phyloP scores from a whole-genome alignment of 2,329 filamentous ascomycete genomes.

The Verticillium longisporum region DNA sequence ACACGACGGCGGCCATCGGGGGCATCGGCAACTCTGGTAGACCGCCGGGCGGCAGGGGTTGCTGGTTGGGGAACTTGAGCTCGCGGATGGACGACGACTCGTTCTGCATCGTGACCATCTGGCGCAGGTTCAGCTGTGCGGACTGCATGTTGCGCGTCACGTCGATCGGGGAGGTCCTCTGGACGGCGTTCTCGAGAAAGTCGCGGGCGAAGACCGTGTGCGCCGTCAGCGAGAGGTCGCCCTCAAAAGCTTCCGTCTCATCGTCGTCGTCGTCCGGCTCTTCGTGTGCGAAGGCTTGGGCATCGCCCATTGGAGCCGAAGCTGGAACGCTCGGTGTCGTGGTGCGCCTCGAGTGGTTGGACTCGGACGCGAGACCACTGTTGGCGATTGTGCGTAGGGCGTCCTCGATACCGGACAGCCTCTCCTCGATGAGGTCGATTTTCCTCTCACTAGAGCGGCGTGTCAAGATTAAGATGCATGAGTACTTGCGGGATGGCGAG shows the following conservation, averaged over 20 bases:
- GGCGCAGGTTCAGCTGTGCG: slow-evolving; percentile 42
- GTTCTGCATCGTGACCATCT: slow-evolving; percentile 46
- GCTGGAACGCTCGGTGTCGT: slow-evolving; percentile 14
- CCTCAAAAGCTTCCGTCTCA: slow-evolving; percentile 35
- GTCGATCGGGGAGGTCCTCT: slow-evolving; percentile 36
- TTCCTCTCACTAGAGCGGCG: slow-evolving; percentile 39
- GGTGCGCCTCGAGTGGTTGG: slow-evolving; percentile 10
- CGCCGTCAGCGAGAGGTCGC: slow-evolving; percentile 40
- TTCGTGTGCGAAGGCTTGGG: slow-evolving; percentile 20
- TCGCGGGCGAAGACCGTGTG: slow-evolving; percentile 48
- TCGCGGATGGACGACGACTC: slow-evolving; percentile 31
- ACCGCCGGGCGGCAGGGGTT: slow-evolving; percentile 35
- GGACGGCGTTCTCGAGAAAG: slow-evolving; percentile 46
- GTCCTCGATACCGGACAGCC: slow-evolving; percentile 37
- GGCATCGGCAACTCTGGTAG: slow-evolving; percentile 47
- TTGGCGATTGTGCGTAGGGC: slow-evolving; percentile 31
- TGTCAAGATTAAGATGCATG: not conserved
- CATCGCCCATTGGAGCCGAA: slow-evolving; percentile 4
- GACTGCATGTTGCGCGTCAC: slow-evolving; percentile 44
- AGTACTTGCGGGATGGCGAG: not conserved
- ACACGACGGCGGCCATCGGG: slow-evolving; percentile 42
- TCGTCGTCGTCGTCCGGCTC: slow-evolving; percentile 30
- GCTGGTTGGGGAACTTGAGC: slow-evolving; percentile 37
- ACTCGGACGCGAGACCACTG: slow-evolving; percentile 5
- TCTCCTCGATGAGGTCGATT: slow-evolving; percentile 40